A percentile compares a stretch with the other conserved stretches of the same genome.
Evolutionary conservation across 2,329 filamentous ascomycete genomes (phyloP).

Genomic region (Claviceps humidiphila): DNA sequence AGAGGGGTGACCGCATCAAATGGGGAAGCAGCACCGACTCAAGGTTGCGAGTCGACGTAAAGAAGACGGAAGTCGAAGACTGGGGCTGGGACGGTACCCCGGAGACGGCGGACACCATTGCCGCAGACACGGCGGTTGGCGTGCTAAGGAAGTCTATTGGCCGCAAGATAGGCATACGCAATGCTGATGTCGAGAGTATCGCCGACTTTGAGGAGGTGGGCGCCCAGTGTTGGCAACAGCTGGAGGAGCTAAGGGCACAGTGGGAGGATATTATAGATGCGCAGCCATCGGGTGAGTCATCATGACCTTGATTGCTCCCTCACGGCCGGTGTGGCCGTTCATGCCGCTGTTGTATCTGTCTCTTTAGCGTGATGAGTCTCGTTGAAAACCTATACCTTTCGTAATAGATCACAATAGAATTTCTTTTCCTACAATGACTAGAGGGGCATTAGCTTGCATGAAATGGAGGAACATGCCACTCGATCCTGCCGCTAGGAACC

Average conservation of each 20-base stretch:
- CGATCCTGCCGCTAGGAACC: too few relatives aligned
- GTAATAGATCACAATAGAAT: background rate
- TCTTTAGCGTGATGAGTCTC: too few relatives aligned
- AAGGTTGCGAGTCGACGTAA: constrained; percentile 45
- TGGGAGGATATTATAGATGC: constrained; percentile 40
- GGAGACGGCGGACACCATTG: constrained; percentile 28
- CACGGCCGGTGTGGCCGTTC: too few relatives aligned
- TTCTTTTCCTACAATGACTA: too few relatives aligned
- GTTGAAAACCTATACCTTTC: too few relatives aligned
- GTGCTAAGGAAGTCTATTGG: constrained; percentile 39
- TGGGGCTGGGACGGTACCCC: constrained; percentile 62
- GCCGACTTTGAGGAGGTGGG: constrained; percentile 51
- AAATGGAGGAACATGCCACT: too few relatives aligned
- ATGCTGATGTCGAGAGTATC: constrained; percentile 47
- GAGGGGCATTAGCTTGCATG: too few relatives aligned
- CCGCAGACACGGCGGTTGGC: constrained; percentile 30
- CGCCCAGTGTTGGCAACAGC: constrained; percentile 49
- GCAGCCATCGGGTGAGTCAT: too few relatives aligned
- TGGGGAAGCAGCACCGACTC: constrained; percentile 68
- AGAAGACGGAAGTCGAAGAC: constrained; percentile 70
- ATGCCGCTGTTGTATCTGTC: too few relatives aligned
- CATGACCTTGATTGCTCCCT: too few relatives aligned
- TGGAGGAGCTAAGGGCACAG: constrained; percentile 55
- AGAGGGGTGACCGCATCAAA: constrained; percentile 48
- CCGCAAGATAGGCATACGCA: constrained; percentile 42